A percentile compares a stretch with the other conserved stretches of the same genome.
Conservation (phyloP, 768 basidiomycete genomes). For the Amanita muscaria region DNA sequence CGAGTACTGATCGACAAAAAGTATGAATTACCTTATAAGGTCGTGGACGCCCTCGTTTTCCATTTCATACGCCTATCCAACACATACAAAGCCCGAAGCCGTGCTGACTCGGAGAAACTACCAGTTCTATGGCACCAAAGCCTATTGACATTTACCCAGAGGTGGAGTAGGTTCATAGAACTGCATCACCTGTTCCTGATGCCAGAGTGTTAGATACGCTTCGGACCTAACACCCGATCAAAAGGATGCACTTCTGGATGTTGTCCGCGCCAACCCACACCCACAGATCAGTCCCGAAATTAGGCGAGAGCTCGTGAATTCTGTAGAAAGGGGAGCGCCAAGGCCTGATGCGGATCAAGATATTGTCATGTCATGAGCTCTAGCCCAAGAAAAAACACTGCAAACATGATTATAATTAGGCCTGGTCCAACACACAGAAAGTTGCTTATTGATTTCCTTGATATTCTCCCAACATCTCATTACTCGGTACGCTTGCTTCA, state of each 20-base stretch:
- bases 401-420: neutral
- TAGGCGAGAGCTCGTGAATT: constrained; percentile 81
- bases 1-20: constrained; percentile 97
- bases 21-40: constrained; percentile 95
- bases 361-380: constrained; percentile 46
- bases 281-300: constrained; percentile 85
- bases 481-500: constrained; percentile 28
- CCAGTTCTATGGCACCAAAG: constrained; percentile 99
- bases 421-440: too few species aligned
- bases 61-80: constrained; percentile 97
- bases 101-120: constrained; percentile 68
- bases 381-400: neutral
- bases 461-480: constrained; percentile 27
- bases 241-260: constrained; percentile 94
- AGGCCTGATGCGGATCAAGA: constrained; percentile 57
- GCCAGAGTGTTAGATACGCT: constrained; percentile 69
- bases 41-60: constrained; percentile 93
- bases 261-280: constrained; percentile 79
- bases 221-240: constrained; percentile 94
- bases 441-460: neutral
- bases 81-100: constrained; percentile 64
- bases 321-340: constrained; percentile 79
- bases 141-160: constrained; percentile 86
- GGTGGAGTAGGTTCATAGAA: constrained; percentile 37
- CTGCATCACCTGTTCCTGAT: neutral